Conservation (phyloP, 352 stramenopile genomes). For the Nannochloropsis limnetica region DNA sequence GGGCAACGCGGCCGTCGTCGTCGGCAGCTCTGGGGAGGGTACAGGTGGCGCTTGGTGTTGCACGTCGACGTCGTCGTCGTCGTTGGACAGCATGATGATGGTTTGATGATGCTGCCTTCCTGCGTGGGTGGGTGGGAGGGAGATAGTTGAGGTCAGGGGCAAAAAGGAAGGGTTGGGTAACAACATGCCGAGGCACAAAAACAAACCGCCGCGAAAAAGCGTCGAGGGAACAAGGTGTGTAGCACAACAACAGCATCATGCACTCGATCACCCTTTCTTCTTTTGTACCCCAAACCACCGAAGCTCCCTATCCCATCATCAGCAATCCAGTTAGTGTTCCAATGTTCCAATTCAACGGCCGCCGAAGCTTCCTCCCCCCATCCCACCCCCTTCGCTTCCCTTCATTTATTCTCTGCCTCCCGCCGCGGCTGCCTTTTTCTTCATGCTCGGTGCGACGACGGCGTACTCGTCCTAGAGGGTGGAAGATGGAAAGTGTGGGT, state of each 20-base stretch:
- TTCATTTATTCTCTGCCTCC: not conserved
- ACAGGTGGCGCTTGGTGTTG: not conserved
- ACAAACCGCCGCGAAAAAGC: too few relatives aligned
- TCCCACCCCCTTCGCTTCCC: not conserved
- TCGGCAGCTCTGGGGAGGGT: not conserved
- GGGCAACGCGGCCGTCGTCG: not conserved
- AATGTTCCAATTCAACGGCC: too few relatives aligned
- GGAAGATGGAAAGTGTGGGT: not conserved
- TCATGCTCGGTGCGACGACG: not conserved
- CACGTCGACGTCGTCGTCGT: not conserved
- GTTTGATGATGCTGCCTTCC: not conserved
- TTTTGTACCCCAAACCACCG: too few relatives aligned
- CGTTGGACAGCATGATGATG: not conserved
- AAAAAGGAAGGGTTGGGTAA: not conserved
- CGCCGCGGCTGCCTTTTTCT: not conserved
- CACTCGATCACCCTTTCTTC: too few relatives aligned
- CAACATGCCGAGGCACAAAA: too few relatives aligned
- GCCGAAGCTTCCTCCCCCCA: too few relatives aligned
- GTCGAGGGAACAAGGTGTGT: too few relatives aligned
- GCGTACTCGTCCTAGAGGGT: not conserved
- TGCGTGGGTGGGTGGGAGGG: not conserved
- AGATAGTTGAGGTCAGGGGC: not conserved
- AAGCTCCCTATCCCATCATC: too few relatives aligned
- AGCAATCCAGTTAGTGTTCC: too few relatives aligned
- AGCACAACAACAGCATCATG: not conserved